A percentile compares a stretch with the other conserved stretches of the same genome.
These are phyloP conservation scores for Chenopodium berlandieri DNA, from an alignment of 148 eudicot genomes.

Conservation along the genomic window DNA sequence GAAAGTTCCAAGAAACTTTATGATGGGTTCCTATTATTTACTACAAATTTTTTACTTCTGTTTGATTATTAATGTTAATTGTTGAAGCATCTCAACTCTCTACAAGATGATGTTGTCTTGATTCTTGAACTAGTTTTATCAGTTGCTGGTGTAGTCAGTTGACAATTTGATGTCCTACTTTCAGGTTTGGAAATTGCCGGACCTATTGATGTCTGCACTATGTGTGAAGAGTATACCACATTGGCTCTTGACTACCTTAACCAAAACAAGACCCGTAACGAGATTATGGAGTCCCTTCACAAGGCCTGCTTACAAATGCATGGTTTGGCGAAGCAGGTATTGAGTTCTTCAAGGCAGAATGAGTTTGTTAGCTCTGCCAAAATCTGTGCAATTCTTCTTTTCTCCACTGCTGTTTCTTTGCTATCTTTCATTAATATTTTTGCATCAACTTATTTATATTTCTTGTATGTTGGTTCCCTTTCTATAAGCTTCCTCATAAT, in stretches of 20 bases:
- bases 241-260: slow-evolving; percentile 56
- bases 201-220: slow-evolving; percentile 41
- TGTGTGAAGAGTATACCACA: slow-evolving; percentile 72
- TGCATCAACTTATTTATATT: background rate
- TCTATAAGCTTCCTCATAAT: background rate
- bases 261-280: slow-evolving; percentile 62
- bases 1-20: background rate
- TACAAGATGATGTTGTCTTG: background rate
- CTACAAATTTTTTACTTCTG: background rate
- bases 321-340: slow-evolving; percentile 56
- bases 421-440: background rate
- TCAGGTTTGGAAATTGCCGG: slow-evolving; percentile 28
- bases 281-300: slow-evolving; percentile 61
- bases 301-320: slow-evolving; percentile 55
- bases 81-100: background rate
- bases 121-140: background rate
- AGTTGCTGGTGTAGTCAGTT: background rate
- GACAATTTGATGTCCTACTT: slow-evolving; percentile 4
- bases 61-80: background rate
- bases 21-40: background rate
- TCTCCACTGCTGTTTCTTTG: background rate
- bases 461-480: background rate
- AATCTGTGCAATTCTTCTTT: slow-evolving; percentile 7
- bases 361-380: background rate
- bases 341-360: background rate